Base-by-base conservation (phyloP, 2,329 filamentous ascomycete genomes). In the Escovopsis sp. region DNA sequence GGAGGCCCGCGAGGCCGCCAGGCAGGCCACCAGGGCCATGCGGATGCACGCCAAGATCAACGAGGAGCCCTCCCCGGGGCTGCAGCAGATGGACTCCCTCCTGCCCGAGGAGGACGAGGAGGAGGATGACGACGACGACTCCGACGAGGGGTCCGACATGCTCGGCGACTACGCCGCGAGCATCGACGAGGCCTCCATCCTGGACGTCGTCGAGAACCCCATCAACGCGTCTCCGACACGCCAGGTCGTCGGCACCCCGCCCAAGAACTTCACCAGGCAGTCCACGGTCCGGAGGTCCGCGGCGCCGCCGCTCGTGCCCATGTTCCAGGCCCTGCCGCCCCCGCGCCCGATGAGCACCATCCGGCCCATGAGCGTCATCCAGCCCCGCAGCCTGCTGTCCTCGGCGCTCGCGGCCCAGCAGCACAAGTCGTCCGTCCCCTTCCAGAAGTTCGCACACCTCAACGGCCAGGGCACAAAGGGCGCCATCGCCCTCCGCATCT, bases 381-480 rank as follows among this genome's bases (percentile, higher is more conserved):
- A 81, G 39, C 80, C 82, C 2, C 75, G 76, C 47, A 85, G 82
- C 58, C 62, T 84, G 39, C 63, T 88, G 16, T 82, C 82, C 0
- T 79, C 79, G 41, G 78, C 80, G 5, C 66, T 89, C 20, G 82
- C 81, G 50, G 80, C 79, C 27, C 84, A 81, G 57, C 72, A 80
- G 50, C 72, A 76, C 14, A 76, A 81, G 49, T 71, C 78, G 1
- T 72, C 73, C 6, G 76, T 82, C 53, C 83, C 84, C 0, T 80
- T 89, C 48, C 82, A 88, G 51, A 72, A 74, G 20, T 91, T 86
- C 59, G 83, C 82, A 1, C 74, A 79, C 13, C 70, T 85, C 32
- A 85, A 80, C 43, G 85, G 84, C 1, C 80, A 87, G 55, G 84
- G 81, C 14, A 84, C 88, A 46, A 73, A 81, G 7, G 83, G 80